Percentiles rank a stretch among this genome's conserved stretches.
phyloP scores from a whole-genome alignment of 2,329 filamentous ascomycete genomes.

The Fusarium sp. region DNA sequence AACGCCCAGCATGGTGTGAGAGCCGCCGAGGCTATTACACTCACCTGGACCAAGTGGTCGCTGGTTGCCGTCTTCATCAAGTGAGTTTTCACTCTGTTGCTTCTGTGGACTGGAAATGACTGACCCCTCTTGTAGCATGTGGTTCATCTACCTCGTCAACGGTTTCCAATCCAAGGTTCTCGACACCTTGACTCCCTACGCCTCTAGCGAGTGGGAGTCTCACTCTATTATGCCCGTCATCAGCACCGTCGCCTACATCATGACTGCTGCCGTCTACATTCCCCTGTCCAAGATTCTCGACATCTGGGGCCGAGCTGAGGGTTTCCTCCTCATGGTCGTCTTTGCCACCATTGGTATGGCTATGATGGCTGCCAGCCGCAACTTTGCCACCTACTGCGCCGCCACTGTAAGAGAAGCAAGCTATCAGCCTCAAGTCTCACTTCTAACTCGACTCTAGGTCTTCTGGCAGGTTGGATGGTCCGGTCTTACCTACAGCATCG shows the following conservation, averaged over 20 bases:
- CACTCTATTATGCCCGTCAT: constrained; percentile 68
- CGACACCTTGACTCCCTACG: constrained; percentile 57
- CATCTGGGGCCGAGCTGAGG: constrained; percentile 72
- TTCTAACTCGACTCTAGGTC: constrained; percentile 52
- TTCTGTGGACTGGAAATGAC: not conserved
- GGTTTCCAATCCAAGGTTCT: constrained; percentile 60
- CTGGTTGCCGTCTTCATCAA: constrained; percentile 50
- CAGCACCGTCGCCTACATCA: constrained; percentile 64
- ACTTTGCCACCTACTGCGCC: constrained; percentile 60
- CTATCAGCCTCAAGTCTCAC: too few species aligned
- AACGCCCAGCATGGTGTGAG: constrained; percentile 54
- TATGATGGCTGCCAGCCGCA: constrained; percentile 70
- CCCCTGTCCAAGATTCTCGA: constrained; percentile 73
- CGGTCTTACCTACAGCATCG: constrained; percentile 71
- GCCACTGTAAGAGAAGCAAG: constrained; percentile 53
- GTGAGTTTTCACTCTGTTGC: constrained; percentile 38
- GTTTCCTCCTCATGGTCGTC: constrained; percentile 65
- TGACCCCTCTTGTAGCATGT: constrained; percentile 51
- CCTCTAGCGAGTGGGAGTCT: constrained; percentile 63
- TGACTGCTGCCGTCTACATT: constrained; percentile 71
- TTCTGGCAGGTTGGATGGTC: constrained; percentile 73
- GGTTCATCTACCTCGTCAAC: constrained; percentile 64
- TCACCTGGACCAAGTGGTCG: constrained; percentile 55
- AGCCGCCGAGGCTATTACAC: constrained; percentile 55
- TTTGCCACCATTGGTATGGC: constrained; percentile 66